phyloP scores from a whole-genome alignment of 106 monocot genomes.

The Allium cepa region DNA sequence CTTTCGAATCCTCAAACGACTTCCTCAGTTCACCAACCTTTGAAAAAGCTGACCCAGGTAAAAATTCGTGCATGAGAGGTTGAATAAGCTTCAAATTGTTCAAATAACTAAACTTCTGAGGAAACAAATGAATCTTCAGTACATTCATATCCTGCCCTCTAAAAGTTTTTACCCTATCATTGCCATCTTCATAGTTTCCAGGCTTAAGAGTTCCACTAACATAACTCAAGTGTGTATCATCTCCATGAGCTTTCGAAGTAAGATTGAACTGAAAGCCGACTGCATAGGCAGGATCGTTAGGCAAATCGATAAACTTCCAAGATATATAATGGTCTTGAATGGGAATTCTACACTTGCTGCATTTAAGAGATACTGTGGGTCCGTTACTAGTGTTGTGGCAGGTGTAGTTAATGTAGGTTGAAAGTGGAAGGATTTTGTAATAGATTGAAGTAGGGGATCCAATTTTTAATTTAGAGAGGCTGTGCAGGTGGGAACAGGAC shows the following conservation, averaged over 20 bases:
- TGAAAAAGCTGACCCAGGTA: conserved; percentile 68
- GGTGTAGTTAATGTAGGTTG: conserved; percentile 33
- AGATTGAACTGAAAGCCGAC: conserved; percentile 91
- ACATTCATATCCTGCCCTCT: conserved; percentile 74
- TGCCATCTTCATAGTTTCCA: conserved; percentile 18
- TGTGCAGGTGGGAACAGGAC: conserved; percentile 73
- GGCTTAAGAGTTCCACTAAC: conserved; percentile 60
- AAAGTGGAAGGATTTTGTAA: conserved; percentile 45
- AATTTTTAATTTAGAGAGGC: conserved; percentile 37
- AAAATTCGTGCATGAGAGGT: conserved; percentile 78
- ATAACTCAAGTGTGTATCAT: conserved; percentile 60
- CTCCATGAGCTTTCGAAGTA: conserved; percentile 47
- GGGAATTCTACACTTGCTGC: conserved; percentile 62
- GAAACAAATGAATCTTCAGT: conserved; percentile 82
- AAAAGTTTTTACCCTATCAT: conserved; percentile 51
- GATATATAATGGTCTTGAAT: conserved; percentile 62
- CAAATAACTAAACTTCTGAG: conserved; percentile 46
- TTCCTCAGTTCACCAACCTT: conserved; percentile 39
- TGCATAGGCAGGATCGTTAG: conserved; percentile 64
- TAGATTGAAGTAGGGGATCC: conserved; percentile 63
- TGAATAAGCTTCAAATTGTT: conserved; percentile 62
- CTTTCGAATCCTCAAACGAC: conserved; percentile 59
- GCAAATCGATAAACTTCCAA: conserved; percentile 89
- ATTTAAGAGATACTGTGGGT: conserved; percentile 66
- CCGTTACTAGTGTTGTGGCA: conserved; percentile 80